Evolutionary conservation across 1,284 basidiomycete genomes (phyloP).

Genomic region (Limonomyces culmigenus): DNA sequence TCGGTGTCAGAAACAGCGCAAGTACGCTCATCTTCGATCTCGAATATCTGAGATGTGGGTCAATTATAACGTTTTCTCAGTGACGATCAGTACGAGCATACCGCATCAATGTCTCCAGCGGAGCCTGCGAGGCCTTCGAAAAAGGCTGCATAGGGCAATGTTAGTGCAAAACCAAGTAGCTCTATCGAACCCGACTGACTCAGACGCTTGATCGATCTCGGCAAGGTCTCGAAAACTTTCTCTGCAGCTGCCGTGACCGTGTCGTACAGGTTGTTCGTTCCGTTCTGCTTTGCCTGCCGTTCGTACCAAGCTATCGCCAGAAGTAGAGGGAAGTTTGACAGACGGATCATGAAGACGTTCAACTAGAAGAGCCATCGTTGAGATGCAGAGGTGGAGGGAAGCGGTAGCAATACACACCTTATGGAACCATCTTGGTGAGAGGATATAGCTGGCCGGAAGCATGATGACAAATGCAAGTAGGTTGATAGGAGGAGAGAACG

Average conservation of each 20-base stretch:
- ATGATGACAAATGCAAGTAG: conserved; percentile 68
- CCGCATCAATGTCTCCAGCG: conserved; percentile 58
- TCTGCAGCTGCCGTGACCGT: conserved; percentile 51
- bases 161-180: conserved; percentile 6
- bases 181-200: conserved; percentile 26
- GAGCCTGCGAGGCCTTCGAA: conserved; percentile 68
- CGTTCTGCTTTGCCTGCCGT: conserved; percentile 51
- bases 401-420: too few species aligned
- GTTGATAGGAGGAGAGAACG: conserved; percentile 86
- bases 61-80: not conserved
- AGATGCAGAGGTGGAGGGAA: too few species aligned
- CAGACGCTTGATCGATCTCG: conserved; percentile 51
- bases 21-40: conserved; percentile 56
- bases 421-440: conserved; percentile 71
- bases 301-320: conserved; percentile 73
- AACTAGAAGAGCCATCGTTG: too few species aligned
- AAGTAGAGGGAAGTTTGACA: conserved; percentile 7
- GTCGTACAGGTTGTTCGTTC: conserved; percentile 53
- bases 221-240: conserved; percentile 52
- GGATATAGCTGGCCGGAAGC: conserved; percentile 66
- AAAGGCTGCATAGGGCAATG: conserved; percentile 41
- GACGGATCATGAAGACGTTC: conserved; percentile 77
- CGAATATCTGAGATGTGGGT: conserved; percentile 38
- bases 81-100: conserved; percentile 17
- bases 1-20: conserved; percentile 37